Base-by-base conservation (phyloP, 2,329 filamentous ascomycete genomes). In the Clarireedia homoeocarpa region DNA sequence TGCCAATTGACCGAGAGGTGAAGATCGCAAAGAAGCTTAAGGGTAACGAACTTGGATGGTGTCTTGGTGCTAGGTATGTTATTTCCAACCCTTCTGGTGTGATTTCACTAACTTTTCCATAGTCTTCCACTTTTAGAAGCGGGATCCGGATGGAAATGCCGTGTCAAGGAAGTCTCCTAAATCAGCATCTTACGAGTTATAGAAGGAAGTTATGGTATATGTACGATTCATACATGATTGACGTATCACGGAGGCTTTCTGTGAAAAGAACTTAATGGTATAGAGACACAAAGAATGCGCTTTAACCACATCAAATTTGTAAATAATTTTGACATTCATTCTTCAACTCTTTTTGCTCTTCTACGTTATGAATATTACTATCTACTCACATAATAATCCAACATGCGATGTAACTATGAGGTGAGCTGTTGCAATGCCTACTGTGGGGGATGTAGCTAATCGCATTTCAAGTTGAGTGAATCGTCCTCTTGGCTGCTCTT, bases 21-120 rank as follows among this genome's bases (percentile, higher is more conserved):
- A 92, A 89, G 79, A 95, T 96, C 69, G 94, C 92, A 58, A 99
- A 99, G 87, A 96, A 96, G 80, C 95, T 99, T 69, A 92, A 95
- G 76, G 85, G 85, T 56, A 96, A 96, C 71, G 95, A 99, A 76
- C 75, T 99, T 66, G 94, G 94, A 40, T 99, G 94, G 94, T 97
- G 92, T 75, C 78, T 99, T 68, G 94, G 94, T 72, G 94, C 94
- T 62, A 96, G 90, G 89, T 94, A 77, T 75, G 85, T 57, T 46
- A 40, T 30, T 36, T 44, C 14, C n/a, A 24, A 34, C 38, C 36
- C n/a, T 3, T 48, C 26, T 51, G 3, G 15, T 30, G 23, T 45
- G 9, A 14, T 40, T 17, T 42, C 66, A 61, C 73, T 80, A 73
- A 78, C 65, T 34, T 6, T 26, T 51, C 53, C 44, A 20, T 58